phyloP scores from a whole-genome alignment of 257 asterid genomes.

The Solanum piurae region DNA sequence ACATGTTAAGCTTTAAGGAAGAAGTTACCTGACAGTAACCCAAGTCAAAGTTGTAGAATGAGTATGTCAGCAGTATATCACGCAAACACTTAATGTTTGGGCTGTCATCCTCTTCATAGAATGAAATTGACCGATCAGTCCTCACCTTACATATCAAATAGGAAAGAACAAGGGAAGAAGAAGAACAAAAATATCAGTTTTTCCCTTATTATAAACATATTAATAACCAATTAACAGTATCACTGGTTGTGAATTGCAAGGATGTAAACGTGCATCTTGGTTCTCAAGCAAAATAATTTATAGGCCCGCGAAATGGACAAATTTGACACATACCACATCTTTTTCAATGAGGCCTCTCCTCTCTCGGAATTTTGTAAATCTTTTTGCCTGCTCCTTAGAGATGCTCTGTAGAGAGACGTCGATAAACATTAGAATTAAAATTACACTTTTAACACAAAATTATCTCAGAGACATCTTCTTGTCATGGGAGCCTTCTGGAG shows the following conservation, averaged over 20 bases:
- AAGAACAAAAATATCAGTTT: neutral
- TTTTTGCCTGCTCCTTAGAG: slow-evolving; percentile 72
- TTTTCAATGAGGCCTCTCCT: slow-evolving; percentile 96
- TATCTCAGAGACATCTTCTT: neutral
- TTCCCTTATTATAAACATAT: neutral
- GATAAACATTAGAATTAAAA: neutral
- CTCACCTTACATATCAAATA: slow-evolving; percentile 58
- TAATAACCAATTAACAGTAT: neutral
- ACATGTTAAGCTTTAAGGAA: neutral
- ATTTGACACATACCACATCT: slow-evolving; percentile 70
- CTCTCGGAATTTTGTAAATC: slow-evolving; percentile 93
- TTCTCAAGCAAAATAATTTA: neutral
- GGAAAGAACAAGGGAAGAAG: neutral
- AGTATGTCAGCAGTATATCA: slow-evolving; percentile 90
- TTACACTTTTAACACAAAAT: neutral
- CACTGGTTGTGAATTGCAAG: neutral
- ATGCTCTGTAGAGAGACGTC: slow-evolving; percentile 44
- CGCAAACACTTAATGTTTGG: slow-evolving; percentile 72
- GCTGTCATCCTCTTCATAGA: slow-evolving; percentile 95
- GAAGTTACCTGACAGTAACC: slow-evolving; percentile 93
- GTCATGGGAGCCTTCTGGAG: neutral
- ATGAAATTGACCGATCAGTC: slow-evolving; percentile 76
- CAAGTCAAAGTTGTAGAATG: slow-evolving; percentile 95
- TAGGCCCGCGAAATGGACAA: neutral
- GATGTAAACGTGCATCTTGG: neutral